phyloP scores from a whole-genome alignment of 75 land plant species.

The Sequoiadendron giganteum region DNA sequence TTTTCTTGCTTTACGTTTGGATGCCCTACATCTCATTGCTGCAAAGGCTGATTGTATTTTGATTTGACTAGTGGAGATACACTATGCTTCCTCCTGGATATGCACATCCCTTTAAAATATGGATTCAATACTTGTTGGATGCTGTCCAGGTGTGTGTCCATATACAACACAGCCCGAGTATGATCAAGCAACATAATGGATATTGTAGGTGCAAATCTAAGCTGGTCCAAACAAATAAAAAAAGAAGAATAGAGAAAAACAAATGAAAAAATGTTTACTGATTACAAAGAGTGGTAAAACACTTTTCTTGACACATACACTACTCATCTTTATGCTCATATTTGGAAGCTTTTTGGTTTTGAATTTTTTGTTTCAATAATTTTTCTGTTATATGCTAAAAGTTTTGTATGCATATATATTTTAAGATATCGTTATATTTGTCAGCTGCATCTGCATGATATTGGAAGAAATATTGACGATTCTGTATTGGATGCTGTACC shows the following conservation, averaged over 20 bases:
- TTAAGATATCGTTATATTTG: not conserved
- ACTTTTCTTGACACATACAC: not conserved
- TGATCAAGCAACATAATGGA: not conserved
- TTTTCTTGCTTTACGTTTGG: not conserved
- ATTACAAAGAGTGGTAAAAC: not conserved
- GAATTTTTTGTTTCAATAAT: not conserved
- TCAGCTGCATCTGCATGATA: not conserved
- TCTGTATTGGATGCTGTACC: not conserved
- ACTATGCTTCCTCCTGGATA: not conserved
- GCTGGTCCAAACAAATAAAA: too few relatives aligned
- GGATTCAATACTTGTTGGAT: not conserved
- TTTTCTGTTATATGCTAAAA: too few relatives aligned
- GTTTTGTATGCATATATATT: too few relatives aligned
- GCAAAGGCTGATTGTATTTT: not conserved
- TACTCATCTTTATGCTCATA: not conserved
- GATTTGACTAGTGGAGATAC: not conserved
- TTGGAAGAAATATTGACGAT: not conserved
- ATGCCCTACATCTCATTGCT: not conserved
- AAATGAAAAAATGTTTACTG: not conserved
- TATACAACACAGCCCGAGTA: not conserved
- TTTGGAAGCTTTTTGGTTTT: not conserved
- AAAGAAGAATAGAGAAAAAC: not conserved
- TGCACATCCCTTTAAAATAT: not conserved
- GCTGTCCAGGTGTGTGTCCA: not conserved
- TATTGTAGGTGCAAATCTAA: not conserved